Base-by-base conservation (phyloP, 345 rosid genomes). In the Camelina laxa region DNA sequence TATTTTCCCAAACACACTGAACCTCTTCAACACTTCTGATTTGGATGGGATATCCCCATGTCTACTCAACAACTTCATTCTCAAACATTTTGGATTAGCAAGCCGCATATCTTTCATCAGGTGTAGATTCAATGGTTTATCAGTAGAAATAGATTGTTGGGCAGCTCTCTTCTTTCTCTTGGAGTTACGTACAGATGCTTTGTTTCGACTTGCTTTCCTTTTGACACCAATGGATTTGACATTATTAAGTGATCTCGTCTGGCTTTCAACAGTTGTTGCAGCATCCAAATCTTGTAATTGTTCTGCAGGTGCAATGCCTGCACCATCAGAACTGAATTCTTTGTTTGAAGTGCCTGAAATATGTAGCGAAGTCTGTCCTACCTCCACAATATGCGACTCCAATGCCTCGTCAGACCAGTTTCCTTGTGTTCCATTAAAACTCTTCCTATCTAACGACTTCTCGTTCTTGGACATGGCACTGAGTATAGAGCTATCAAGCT, bases 1-100 rank as follows among this genome's bases (percentile, higher is more conserved):
- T 50, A 77, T 72, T 65, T 77, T 77, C 63, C 80, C 80, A 72
- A 77, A 72, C 16, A 77, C 68, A 45, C 80, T 50, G 64, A 77
- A 77, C 66, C 63, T 72, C 69, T 77, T 77, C 63, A 77, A 58
- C 58, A 77, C 17, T 41, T 71, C 76, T 58, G 77, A 24, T 72
- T 72, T 72, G 4, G 80, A 72, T 42, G 80, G 80, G 50, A 65
- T 47, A 50, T 50, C 15, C 10, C 55, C 68, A 65, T 66, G 73
- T 22, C 35, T 66, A 21, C 44, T 51, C 69, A 72, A 50, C 15
- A 77, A 65, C 69, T 77, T 77, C 80, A 77, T 77, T 7, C 68
- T 63, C 73, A 77, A 60, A 53, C 73, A 77, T 66, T 72, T 77
- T 31, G 80, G 80, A 16, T 59, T 50, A 36, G 73, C 76, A 9